Conservation (phyloP, 2,329 filamentous ascomycete genomes). For the Dactylonectria estremocensis region DNA sequence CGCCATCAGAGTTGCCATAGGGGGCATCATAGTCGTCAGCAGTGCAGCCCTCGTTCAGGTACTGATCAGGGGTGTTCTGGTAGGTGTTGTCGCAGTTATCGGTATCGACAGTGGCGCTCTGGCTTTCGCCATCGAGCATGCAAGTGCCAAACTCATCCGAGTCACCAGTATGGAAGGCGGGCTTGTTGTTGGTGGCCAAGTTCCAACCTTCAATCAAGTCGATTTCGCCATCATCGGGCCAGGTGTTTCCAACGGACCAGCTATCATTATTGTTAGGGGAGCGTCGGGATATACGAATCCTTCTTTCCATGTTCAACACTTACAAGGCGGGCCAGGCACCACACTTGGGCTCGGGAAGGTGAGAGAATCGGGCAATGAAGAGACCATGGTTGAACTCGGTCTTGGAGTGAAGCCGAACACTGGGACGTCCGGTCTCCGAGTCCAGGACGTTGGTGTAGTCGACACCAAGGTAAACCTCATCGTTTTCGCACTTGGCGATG, state of each 20-base stretch:
- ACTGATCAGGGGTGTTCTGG: constrained; percentile 53
- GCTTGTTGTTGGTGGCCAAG: constrained; percentile 65
- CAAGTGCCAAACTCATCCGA: constrained; percentile 53
- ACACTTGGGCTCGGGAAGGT: constrained; percentile 77
- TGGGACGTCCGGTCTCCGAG: constrained; percentile 59
- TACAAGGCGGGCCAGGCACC: constrained; percentile 82
- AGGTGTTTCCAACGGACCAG: constrained; percentile 67
- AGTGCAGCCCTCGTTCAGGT: constrained; percentile 58
- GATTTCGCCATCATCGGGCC: constrained; percentile 76
- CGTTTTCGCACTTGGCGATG: constrained; percentile 52
- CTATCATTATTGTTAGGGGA: constrained; percentile 38
- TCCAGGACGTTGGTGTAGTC: constrained; percentile 50
- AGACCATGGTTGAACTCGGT: constrained; percentile 75
- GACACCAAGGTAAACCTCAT: constrained; percentile 58
- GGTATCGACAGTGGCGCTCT: constrained; percentile 52
- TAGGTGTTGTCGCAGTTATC: constrained; percentile 60
- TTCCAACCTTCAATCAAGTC: constrained; percentile 80
- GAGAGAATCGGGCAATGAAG: constrained; percentile 77
- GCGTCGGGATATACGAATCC: no score
- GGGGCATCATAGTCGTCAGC: constrained; percentile 56
- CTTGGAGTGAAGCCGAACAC: constrained; percentile 77
- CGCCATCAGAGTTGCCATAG: constrained; percentile 56
- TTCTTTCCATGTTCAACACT: constrained; percentile 36
- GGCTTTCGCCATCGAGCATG: constrained; percentile 48
- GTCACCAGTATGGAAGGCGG: constrained; percentile 71